Evolutionary conservation across 768 basidiomycete genomes (phyloP).

Genomic region (Suillus sp.): DNA sequence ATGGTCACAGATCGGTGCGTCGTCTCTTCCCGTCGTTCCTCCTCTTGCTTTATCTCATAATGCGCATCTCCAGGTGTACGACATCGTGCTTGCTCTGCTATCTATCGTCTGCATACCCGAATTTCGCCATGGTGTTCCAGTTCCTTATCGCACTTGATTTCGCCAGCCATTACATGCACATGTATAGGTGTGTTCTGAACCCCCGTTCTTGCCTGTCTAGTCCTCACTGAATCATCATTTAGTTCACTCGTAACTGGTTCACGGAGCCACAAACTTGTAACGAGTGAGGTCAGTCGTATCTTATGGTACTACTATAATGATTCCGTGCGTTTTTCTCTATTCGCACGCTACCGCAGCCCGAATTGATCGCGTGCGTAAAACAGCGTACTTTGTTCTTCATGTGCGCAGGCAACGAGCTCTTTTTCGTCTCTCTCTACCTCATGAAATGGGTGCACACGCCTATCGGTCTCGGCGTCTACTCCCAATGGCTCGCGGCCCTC

Average conservation of each 20-base stretch:
- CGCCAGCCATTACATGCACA: constrained; percentile 98
- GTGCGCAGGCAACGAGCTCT: constrained; percentile 94
- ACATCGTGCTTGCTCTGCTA: constrained; percentile 95
- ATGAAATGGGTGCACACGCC: constrained; percentile 82
- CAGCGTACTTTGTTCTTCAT: constrained; percentile 88
- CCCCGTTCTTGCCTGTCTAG: not conserved
- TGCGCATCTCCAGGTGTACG: constrained; percentile 72
- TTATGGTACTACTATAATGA: constrained; percentile 94
- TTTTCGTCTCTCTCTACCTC: constrained; percentile 94
- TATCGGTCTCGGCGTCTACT: constrained; percentile 46
- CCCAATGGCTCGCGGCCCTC: constrained; percentile 31
- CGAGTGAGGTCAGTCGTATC: constrained; percentile 89
- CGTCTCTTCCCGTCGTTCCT: not conserved
- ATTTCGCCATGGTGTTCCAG: constrained; percentile 85
- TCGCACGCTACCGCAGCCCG: not conserved
- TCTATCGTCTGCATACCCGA: constrained; percentile 86
- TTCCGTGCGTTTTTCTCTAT: constrained; percentile 55
- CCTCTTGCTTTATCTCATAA: not conserved
- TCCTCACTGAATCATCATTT: not conserved
- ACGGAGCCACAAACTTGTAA: constrained; percentile 89
- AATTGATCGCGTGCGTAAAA: not conserved
- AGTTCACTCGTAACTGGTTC: constrained; percentile 97
- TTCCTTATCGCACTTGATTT: constrained; percentile 97
- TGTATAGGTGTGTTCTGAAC: constrained; percentile 81
- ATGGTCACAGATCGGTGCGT: constrained; percentile 98